These are phyloP conservation scores for Athelia psychrophila DNA, from an alignment of 1,284 basidiomycete genomes.

Conservation along the genomic window DNA sequence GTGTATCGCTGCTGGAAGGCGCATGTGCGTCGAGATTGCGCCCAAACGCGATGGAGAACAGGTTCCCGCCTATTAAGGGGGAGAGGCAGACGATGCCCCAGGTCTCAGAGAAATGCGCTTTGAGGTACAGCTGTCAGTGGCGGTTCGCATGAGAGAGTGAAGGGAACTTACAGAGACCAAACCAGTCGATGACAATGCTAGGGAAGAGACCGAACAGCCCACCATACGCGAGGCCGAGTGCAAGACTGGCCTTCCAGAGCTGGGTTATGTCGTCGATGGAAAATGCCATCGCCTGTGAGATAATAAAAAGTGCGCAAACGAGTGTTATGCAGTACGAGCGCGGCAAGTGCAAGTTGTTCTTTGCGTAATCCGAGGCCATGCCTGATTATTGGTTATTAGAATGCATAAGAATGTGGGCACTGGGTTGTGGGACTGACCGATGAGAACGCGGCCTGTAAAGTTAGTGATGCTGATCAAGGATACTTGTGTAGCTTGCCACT, in stretches of 20 bases:
- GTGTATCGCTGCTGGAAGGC: constrained; percentile 13
- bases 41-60: constrained; percentile 86
- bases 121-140: background rate
- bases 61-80: constrained; percentile 79
- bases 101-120: constrained; percentile 78
- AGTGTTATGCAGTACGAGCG: constrained; percentile 71
- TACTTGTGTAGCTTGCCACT: constrained; percentile 85
- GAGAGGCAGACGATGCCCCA: constrained; percentile 81
- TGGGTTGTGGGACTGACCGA: constrained; percentile 44
- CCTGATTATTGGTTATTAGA: constrained; percentile 34
- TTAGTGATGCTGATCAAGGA: constrained; percentile 85
- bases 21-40: constrained; percentile 74
- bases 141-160: constrained; percentile 1
- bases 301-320: constrained; percentile 64
- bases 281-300: constrained; percentile 65
- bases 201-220: constrained; percentile 77
- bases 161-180: constrained; percentile 63
- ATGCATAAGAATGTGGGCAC: background rate
- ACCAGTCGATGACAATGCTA: constrained; percentile 82
- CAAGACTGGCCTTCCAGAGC: constrained; percentile 75
- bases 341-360: constrained; percentile 57
- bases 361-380: constrained; percentile 71
- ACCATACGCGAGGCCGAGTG: constrained; percentile 77
- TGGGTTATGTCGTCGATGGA: constrained; percentile 54
- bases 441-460: constrained; percentile 76